Conservation (phyloP, 2,329 filamentous ascomycete genomes). For the Davidsoniella neocaledoniae region DNA sequence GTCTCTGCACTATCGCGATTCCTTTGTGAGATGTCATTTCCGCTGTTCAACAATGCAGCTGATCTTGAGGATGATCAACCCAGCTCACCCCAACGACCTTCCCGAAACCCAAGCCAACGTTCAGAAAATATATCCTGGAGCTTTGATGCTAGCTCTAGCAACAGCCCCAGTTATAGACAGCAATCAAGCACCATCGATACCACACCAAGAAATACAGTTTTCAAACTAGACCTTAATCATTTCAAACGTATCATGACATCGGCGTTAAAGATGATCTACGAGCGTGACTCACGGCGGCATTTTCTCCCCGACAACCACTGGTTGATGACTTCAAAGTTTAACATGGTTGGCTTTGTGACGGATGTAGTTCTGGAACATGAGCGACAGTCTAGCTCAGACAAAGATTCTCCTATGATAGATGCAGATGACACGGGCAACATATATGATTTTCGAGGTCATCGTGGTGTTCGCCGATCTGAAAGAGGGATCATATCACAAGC, state of each 20-base stretch:
- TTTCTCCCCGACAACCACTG: slow-evolving; percentile 78
- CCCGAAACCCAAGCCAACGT: neutral
- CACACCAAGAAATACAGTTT: neutral
- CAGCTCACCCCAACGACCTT: neutral
- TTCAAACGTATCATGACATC: slow-evolving; percentile 67
- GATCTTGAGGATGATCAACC: slow-evolving; percentile 23
- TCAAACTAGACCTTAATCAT: slow-evolving; percentile 49
- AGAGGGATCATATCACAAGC: neutral
- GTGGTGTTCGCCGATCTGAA: neutral
- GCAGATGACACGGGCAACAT: slow-evolving; percentile 13
- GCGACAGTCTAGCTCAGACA: slow-evolving; percentile 43
- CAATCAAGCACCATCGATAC: too few relatives aligned
- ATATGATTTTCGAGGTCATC: neutral
- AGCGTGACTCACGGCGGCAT: slow-evolving; percentile 73
- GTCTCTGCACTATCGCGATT: slow-evolving; percentile 63
- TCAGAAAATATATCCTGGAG: neutral
- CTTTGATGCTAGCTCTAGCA: neutral
- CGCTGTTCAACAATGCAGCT: slow-evolving; percentile 66
- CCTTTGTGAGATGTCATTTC: slow-evolving; percentile 79
- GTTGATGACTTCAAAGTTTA: slow-evolving; percentile 78
- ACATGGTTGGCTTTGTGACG: slow-evolving; percentile 75
- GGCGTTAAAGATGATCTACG: slow-evolving; percentile 74
- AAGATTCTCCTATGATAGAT: slow-evolving; percentile 22
- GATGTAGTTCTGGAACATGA: slow-evolving; percentile 82
- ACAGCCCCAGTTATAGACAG: neutral